A percentile compares a stretch with the other conserved stretches of the same genome.
Evolutionary conservation across 23 red algal genomes (phyloP).

Genomic region (Agarophyton chilense): DNA sequence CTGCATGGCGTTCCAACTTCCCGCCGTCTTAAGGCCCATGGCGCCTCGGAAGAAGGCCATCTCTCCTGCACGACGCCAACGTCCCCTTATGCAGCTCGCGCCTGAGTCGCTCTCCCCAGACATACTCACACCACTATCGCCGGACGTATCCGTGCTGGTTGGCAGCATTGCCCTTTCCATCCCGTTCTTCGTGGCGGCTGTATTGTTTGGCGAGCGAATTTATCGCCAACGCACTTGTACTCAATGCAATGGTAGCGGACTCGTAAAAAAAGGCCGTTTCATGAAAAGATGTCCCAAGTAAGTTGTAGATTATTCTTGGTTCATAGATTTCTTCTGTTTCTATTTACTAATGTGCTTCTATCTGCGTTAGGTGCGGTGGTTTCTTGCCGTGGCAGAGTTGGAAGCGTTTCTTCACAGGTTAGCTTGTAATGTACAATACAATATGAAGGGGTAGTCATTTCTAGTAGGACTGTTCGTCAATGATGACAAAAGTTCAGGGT

Average conservation of each 20-base stretch:
- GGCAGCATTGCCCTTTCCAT: constrained; percentile 57
- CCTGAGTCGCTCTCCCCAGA: constrained; percentile 18
- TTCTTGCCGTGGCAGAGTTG: constrained; percentile 83
- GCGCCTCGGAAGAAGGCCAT: not conserved
- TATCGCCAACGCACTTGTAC: constrained; percentile 63
- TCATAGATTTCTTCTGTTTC: not conserved
- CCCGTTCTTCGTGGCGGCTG: constrained; percentile 75
- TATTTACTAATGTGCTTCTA: not conserved
- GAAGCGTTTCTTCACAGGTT: constrained; percentile 70
- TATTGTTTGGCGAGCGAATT: constrained; percentile 79
- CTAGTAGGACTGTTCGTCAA: too few relatives aligned
- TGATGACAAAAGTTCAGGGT: too few relatives aligned
- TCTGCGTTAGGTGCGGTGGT: constrained; percentile 41
- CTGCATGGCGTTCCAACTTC: not conserved
- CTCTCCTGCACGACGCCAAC: not conserved
- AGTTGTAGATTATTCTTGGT: not conserved
- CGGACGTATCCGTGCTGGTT: constrained; percentile 30
- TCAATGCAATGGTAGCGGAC: constrained; percentile 60
- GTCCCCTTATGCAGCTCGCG: constrained; percentile 5
- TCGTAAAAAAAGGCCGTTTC: constrained; percentile 24
- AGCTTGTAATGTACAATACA: too few relatives aligned
- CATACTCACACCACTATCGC: not conserved
- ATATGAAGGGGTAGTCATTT: too few relatives aligned
- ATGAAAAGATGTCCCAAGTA: constrained; percentile 40
- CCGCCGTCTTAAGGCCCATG: not conserved